Evolutionary conservation across 1,284 basidiomycete species (phyloP).

Genomic region (Ceratobasidium sp.): DNA sequence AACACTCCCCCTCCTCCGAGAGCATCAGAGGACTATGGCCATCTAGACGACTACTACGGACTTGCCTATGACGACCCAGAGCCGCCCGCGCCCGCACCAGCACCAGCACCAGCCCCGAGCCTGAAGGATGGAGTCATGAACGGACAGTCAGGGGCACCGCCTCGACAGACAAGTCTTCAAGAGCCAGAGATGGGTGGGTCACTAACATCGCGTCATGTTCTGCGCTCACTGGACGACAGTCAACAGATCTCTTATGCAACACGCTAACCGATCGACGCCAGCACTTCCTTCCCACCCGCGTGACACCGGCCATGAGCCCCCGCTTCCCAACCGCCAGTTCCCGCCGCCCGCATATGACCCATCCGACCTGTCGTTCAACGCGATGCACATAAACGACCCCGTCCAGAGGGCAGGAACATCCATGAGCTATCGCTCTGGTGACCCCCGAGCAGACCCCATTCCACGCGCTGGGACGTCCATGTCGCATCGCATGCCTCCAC

Average conservation of each 20-base stretch:
- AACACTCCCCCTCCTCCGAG: constrained; percentile 2
- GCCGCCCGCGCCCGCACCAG: not conserved
- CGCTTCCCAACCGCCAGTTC: constrained; percentile 48
- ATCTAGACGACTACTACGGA: constrained; percentile 29
- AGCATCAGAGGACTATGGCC: constrained; percentile 18
- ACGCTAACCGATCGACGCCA: constrained; percentile 54
- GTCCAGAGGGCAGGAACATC: constrained; percentile 59
- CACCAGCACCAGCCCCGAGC: not conserved
- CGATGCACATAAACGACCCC: constrained; percentile 57
- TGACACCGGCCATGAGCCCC: constrained; percentile 45
- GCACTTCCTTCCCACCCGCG: constrained; percentile 53
- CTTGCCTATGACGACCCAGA: not conserved
- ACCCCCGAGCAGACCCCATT: constrained; percentile 44
- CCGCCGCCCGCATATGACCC: constrained; percentile 53
- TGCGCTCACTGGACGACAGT: not conserved
- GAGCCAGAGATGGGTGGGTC: not conserved
- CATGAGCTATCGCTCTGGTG: constrained; percentile 57
- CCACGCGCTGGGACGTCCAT: constrained; percentile 37
- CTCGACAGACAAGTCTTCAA: constrained; percentile 16
- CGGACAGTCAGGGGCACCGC: not conserved
- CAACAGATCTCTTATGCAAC: constrained; percentile 45
- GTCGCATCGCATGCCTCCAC: constrained; percentile 33
- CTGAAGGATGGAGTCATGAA: constrained; percentile 17
- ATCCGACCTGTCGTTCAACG: constrained; percentile 52
- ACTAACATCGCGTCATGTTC: not conserved